Conservation (phyloP, 139 green algal species). For the Picochlorum sp. region DNA sequence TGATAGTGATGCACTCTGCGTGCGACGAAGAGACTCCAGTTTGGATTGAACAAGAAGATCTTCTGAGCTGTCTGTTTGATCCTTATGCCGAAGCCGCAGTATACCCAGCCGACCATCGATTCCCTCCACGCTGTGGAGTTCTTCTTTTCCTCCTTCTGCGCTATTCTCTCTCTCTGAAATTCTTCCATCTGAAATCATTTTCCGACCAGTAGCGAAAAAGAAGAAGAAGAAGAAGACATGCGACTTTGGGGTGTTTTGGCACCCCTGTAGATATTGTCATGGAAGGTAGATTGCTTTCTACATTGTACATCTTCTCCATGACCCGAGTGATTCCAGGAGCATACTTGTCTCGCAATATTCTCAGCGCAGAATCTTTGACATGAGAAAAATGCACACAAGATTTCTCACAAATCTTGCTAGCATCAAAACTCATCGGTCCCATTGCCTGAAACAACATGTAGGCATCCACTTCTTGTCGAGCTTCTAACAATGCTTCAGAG, state of each 20-base stretch:
- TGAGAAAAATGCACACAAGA: constrained; percentile 35
- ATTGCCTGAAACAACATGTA: constrained; percentile 50
- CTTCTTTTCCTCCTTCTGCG: not conserved
- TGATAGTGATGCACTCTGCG: not conserved
- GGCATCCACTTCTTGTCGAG: constrained; percentile 35
- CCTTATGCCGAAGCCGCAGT: not conserved
- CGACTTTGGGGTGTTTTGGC: not conserved
- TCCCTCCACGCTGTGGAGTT: not conserved
- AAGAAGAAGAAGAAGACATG: not conserved
- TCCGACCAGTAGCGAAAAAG: not conserved
- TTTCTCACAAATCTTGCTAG: constrained; percentile 38
- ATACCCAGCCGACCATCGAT: not conserved
- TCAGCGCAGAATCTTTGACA: constrained; percentile 28
- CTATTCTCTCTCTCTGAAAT: not conserved
- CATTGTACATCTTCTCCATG: constrained; percentile 7
- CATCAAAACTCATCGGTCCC: constrained; percentile 54
- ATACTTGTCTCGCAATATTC: constrained; percentile 28
- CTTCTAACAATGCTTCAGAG: constrained; percentile 42
- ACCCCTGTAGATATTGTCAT: not conserved
- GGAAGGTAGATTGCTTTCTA: not conserved
- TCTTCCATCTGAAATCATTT: too few species aligned
- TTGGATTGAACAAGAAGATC: not conserved
- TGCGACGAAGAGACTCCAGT: not conserved
- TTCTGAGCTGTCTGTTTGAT: not conserved
- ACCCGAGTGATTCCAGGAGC: constrained; percentile 14